These are phyloP conservation scores for Geranium brycei DNA, from an alignment of 345 rosid species.

Conservation along the genomic window DNA sequence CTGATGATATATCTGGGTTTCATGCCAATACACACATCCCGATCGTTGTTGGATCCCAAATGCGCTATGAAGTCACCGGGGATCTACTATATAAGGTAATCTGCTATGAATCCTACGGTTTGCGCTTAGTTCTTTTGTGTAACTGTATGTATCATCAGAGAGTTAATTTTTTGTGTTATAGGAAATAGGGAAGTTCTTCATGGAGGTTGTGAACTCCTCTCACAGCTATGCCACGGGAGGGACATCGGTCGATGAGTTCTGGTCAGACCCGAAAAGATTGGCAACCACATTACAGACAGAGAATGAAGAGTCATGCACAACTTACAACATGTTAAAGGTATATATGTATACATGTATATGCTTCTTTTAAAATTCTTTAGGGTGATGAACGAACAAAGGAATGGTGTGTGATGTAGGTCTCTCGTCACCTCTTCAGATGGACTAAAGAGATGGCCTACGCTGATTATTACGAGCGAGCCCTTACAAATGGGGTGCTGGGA, in stretches of 20 bases:
- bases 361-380: not conserved
- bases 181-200: constrained; percentile 63
- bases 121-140: not conserved
- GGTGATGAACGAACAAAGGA: not conserved
- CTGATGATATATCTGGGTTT: constrained; percentile 76
- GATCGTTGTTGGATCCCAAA: constrained; percentile 76
- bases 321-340: constrained; percentile 95
- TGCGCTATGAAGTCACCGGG: constrained; percentile 85
- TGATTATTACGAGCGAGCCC: constrained; percentile 87
- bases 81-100: constrained; percentile 76
- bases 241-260: constrained; percentile 66
- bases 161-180: constrained; percentile 7
- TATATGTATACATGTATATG: not conserved
- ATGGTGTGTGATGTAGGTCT: constrained; percentile 34
- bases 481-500: constrained; percentile 76
- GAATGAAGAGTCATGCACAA: constrained; percentile 89
- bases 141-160: not conserved
- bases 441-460: constrained; percentile 77
- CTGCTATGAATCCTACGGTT: not conserved
- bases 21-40: constrained; percentile 92
- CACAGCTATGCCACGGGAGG: constrained; percentile 93
- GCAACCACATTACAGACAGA: constrained; percentile 45
- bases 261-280: constrained; percentile 76
- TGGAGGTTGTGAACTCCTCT: constrained; percentile 75
- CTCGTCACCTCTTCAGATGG: constrained; percentile 84